Evolutionary conservation across 2,329 filamentous ascomycete genomes (phyloP), one percentile per base, ranked within the genome.

Genomic region (Tricladium varicosporioides): DNA sequence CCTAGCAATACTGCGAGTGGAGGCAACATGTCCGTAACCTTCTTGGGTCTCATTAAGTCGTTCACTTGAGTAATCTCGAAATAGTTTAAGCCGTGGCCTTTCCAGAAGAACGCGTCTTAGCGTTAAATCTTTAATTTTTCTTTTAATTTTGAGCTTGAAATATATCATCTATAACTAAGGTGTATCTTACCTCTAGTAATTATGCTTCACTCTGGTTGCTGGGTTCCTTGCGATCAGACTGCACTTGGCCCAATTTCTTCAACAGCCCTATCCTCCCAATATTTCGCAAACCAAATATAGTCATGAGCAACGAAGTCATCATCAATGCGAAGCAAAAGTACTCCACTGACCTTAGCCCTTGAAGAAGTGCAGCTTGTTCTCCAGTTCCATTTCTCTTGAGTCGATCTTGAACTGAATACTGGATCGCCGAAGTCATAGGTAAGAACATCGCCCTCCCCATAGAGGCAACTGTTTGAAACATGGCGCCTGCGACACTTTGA

Each of bases 391-490:
- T 27, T 4, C 18, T 54, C 5, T 78, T 73, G 19, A 75, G 73
- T 2, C 73, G 69, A 0, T 81, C 81, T 72, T 85, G 81, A 18
- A 87, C 79, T 0, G 82, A 79, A 0, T 83, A 84, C 67, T 89
- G 85, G 1, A 88, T 74, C 0, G 84, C 84, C 0, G 86, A 88
- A 2, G 79, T 81, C 32, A 89, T 75, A 0, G 86, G 86, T 1
- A 89, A 73, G 1, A 84, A 81, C n/a, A 89, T 78, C 0, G 86
- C 80, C 5, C 86, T 76, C 0, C 86, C 86, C 32, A 89, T 74
- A 65, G 88, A 85, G 0, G 82, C 83, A 11, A 85, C 80, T 0
- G 85, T 80, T 58, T 88, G 88, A 67, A 89, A 82, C 8, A 89
- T 77, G 0, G 85, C 87, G 0, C 86, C 87, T 0, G 86, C 86